Conservation (phyloP, 2,329 filamentous ascomycete species). For the Aspergillus fijiensis region DNA sequence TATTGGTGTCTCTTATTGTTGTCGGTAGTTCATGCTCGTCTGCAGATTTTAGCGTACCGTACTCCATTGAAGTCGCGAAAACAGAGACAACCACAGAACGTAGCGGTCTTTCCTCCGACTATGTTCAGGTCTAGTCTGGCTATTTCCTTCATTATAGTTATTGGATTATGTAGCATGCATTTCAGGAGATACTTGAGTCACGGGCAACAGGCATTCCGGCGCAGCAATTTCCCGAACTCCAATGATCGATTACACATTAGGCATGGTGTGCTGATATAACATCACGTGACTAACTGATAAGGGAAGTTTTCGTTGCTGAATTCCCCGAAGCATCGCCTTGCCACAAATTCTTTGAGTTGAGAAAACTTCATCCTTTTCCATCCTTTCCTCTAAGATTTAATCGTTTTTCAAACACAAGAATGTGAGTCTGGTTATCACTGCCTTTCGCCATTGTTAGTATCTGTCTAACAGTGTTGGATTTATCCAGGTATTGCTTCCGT, state of each 20-base stretch:
- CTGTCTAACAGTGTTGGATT: neutral
- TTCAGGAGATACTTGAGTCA: too few species aligned
- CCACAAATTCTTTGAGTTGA: neutral
- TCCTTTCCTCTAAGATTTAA: too few species aligned
- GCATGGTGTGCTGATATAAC: neutral
- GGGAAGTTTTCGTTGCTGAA: neutral
- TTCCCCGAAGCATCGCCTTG: neutral
- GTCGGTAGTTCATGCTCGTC: neutral
- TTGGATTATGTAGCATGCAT: too few species aligned
- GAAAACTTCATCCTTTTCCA: neutral
- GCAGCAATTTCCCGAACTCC: neutral
- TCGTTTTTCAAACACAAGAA: neutral
- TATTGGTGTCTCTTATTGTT: neutral
- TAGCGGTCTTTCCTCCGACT: too few species aligned
- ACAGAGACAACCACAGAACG: too few species aligned
- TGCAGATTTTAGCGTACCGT: neutral
- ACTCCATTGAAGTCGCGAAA: too few species aligned
- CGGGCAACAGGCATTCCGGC: too few species aligned
- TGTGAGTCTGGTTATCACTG: neutral
- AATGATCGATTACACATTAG: neutral
- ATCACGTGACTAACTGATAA: neutral
- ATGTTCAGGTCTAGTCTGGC: too few species aligned
- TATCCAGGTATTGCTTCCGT: conserved; percentile 57
- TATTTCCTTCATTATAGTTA: too few species aligned
- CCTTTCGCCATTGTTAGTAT: neutral